These are phyloP conservation scores for Paracorniculantispora psalliotae DNA, from an alignment of 2,329 filamentous ascomycete species.

Conservation along the genomic window DNA sequence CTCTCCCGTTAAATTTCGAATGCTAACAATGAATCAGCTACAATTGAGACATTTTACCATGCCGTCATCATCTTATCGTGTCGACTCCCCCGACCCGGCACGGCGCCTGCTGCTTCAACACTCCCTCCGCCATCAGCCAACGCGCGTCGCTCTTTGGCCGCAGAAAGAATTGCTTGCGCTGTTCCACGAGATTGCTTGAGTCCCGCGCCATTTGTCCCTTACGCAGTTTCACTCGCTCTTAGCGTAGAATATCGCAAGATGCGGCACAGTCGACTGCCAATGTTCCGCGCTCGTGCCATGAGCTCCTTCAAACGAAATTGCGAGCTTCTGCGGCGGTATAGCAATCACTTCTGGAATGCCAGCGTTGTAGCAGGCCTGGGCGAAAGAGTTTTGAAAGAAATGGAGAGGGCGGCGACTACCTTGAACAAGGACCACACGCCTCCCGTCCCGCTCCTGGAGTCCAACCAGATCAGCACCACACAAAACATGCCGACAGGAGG, in stretches of 20 bases:
- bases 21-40: constrained; percentile 35
- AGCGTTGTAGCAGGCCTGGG: constrained; percentile 51
- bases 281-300: constrained; percentile 53
- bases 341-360: constrained; percentile 55
- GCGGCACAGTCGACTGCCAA: constrained; percentile 54
- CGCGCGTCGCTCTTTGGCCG: constrained; percentile 51
- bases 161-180: constrained; percentile 53
- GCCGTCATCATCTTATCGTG: constrained; percentile 60
- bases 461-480: neutral
- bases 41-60: constrained; percentile 60
- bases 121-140: constrained; percentile 47
- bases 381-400: constrained; percentile 50
- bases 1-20: neutral
- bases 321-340: constrained; percentile 46
- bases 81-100: constrained; percentile 42
- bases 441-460: constrained; percentile 13
- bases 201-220: constrained; percentile 55
- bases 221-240: constrained; percentile 56
- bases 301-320: constrained; percentile 51
- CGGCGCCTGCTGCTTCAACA: constrained; percentile 34
- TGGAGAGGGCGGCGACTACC: constrained; percentile 48
- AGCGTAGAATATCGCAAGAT: constrained; percentile 61
- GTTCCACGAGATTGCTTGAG: constrained; percentile 47
- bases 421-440: constrained; percentile 34
- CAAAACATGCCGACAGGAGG: constrained; percentile 18